phyloP scores from a whole-genome alignment of 305 asterid species.

The Ajuga reptans region DNA sequence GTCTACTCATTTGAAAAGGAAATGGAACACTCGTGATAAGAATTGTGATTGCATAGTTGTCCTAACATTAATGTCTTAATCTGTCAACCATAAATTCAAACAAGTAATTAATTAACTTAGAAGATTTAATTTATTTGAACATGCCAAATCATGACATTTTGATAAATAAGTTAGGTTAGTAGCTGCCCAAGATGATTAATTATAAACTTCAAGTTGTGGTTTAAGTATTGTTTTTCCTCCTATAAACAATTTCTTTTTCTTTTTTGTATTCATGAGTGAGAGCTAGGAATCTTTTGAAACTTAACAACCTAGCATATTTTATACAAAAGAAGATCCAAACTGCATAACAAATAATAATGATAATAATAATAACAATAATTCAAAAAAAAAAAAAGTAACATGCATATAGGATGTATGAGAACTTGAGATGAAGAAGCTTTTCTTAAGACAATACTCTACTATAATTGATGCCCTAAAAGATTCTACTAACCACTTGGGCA shows the following conservation, averaged over 20 bases:
- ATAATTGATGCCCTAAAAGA: neutral
- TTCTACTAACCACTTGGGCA: neutral
- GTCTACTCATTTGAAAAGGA: neutral
- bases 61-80: neutral
- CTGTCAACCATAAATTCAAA: neutral
- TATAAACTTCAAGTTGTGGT: neutral
- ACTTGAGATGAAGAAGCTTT: neutral
- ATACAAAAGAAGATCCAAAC: neutral
- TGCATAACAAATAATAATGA: neutral
- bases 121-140: neutral
- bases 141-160: neutral
- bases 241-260: neutral
- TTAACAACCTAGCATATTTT: neutral
- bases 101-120: neutral
- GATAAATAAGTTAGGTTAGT: neutral
- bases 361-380: no score
- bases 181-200: neutral
- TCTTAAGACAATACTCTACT: slow-evolving; percentile 13
- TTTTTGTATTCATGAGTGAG: neutral
- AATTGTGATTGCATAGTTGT: neutral
- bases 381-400: slow-evolving; percentile 9
- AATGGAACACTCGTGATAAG: neutral
- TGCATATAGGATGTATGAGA: neutral
- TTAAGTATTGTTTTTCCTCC: neutral
- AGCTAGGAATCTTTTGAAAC: neutral